Percentiles rank a stretch among this genome's conserved stretches.
Conservation (phyloP, 192 early-diverging fungal species). For the Podochytrium sp. region DNA sequence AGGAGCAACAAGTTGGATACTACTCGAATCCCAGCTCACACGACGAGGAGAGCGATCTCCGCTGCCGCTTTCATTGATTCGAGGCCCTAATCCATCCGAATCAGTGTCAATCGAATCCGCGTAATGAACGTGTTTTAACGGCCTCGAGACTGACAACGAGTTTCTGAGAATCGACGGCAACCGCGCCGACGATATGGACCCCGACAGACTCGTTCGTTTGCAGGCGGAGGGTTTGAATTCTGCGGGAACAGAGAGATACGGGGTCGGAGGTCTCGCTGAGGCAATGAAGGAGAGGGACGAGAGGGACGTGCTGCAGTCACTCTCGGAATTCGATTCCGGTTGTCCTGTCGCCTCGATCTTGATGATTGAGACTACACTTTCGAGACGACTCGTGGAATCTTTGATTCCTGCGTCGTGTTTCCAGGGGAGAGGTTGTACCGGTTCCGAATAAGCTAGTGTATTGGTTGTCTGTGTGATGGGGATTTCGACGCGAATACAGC, state of each 20-base stretch:
- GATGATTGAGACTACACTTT: no score
- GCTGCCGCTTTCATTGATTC: neutral
- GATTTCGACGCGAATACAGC: neutral
- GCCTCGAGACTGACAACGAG: neutral
- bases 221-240: no score
- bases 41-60: neutral
- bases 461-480: neutral
- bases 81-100: neutral
- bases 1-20: neutral
- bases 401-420: no score
- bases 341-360: no score
- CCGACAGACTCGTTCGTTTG: neutral
- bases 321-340: no score
- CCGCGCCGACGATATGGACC: neutral
- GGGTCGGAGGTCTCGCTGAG: no score
- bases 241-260: no score
- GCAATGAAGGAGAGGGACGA: no score
- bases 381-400: no score
- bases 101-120: neutral
- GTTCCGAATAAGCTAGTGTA: neutral
- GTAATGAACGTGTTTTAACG: neutral
- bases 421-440: neutral
- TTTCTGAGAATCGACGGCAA: neutral
- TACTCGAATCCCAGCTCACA: neutral
- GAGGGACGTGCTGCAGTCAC: no score